A percentile compares a stretch with the other conserved stretches of the same genome.
phyloP scores from a whole-genome alignment of 345 rosid genomes.

The Populus euphratica region DNA sequence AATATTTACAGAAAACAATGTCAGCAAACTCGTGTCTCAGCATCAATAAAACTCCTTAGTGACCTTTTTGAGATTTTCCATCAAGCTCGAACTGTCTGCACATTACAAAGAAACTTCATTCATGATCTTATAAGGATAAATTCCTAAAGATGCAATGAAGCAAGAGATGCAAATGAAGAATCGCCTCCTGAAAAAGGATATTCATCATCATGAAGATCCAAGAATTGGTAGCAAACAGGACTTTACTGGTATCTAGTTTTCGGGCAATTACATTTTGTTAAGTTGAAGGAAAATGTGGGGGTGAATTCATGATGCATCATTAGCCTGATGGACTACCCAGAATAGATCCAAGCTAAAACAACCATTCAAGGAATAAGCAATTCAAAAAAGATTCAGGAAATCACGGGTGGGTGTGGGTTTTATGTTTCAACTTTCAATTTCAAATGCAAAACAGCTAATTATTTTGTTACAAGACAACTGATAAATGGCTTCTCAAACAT shows the following conservation, averaged over 20 bases:
- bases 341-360: background rate
- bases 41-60: slow-evolving; percentile 5
- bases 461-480: background rate
- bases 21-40: background rate
- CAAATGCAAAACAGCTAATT: background rate
- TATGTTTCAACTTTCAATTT: background rate
- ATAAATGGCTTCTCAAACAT: background rate
- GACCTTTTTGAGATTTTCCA: slow-evolving; percentile 6
- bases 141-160: background rate
- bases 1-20: slow-evolving; percentile 29
- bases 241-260: background rate
- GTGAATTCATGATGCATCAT: background rate
- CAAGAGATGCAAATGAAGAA: background rate
- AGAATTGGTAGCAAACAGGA: background rate
- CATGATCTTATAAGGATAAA: background rate
- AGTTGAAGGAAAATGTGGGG: background rate
- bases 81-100: slow-evolving; percentile 47
- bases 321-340: background rate
- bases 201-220: background rate
- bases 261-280: background rate
- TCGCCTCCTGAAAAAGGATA: background rate
- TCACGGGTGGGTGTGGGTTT: too few species aligned
- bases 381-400: background rate
- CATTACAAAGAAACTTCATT: background rate
- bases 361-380: background rate